Base-by-base conservation (phyloP, 2,329 filamentous ascomycete genomes). In the Colletotrichum shisoi region DNA sequence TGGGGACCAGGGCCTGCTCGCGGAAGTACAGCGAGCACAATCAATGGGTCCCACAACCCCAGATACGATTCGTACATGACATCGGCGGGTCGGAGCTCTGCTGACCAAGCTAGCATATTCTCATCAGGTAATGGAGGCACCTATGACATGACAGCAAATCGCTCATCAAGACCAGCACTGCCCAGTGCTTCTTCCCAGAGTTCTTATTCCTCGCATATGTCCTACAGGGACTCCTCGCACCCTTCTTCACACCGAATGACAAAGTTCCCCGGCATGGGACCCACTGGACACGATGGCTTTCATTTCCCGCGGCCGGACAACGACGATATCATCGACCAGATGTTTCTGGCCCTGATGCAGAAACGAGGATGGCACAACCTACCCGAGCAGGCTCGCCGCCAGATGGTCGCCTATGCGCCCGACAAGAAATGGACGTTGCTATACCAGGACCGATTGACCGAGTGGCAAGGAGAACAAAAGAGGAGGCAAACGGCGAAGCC, bases 401-500 rank as follows among this genome's bases (percentile, higher is more conserved):
- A 98, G 81, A 98, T 99, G 94, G 87, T 95, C 79, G 93, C 93
- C 44, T 98, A 99, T 76, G 92, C 94, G 15, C 87, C 95, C 9
- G 87, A 89, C 71, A 98, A 98, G 84, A 99, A 98, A 80, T 99
- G 95, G 95, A 97, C 93, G 1, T 82, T 99, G 67, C 91, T 99
- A 58, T 91, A 98, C 77, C 94, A 99, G 79, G 95, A 99, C 80
- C 90, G 92, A 69, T 84, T 99, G 72, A 92, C 93, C 7, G 94
- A 98, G 79, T 92, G 90, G 85, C 94, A 98, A 82, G 93, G 93
- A 48, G 94, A 98, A 75, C 93, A 97, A 79, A 97, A 94, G 79
- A 88, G 94, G 72, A 85, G 92, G 72, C 87, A 90, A 73, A 91
- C 92, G 60, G 87, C 90, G 42, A 88, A 90, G 69, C 85, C 91